These are phyloP conservation scores for Aspergillaceae sp. DNA, from an alignment of 2,329 filamentous ascomycete species.

Conservation along the genomic window DNA sequence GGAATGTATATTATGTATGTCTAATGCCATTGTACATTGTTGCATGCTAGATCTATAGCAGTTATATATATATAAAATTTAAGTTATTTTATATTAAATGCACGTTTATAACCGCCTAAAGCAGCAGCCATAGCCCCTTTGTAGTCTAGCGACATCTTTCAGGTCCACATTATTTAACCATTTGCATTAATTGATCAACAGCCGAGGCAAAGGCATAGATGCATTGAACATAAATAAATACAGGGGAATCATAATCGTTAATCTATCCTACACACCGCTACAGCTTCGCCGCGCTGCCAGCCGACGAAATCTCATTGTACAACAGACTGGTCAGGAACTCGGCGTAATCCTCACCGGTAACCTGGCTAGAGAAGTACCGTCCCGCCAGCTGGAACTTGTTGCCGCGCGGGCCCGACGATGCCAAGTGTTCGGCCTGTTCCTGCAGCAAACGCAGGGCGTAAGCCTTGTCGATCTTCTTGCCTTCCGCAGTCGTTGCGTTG, in stretches of 20 bases:
- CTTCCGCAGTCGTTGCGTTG: slow-evolving; percentile 67
- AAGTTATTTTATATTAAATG: too few species aligned
- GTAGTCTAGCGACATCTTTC: too few species aligned
- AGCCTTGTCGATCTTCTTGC: slow-evolving; percentile 85
- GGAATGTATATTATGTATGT: not conserved
- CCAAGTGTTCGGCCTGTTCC: slow-evolving; percentile 71
- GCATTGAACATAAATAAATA: slow-evolving; percentile 1
- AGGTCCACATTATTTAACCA: too few species aligned
- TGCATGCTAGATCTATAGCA: too few species aligned
- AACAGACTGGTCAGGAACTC: slow-evolving; percentile 85
- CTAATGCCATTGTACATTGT: too few species aligned
- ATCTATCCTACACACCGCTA: slow-evolving; percentile 27
- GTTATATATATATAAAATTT: too few species aligned
- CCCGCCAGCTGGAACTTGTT: slow-evolving; percentile 89
- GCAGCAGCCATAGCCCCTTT: too few species aligned
- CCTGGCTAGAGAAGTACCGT: slow-evolving; percentile 85
- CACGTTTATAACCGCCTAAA: too few species aligned
- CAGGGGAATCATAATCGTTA: slow-evolving; percentile 23
- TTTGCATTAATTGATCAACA: not conserved
- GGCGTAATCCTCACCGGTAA: slow-evolving; percentile 94
- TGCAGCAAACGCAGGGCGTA: slow-evolving; percentile 80
- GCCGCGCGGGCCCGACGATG: slow-evolving; percentile 66
- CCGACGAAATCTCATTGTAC: slow-evolving; percentile 54
- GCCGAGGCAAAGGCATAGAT: not conserved
- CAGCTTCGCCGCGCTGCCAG: slow-evolving; percentile 61